Conservation (phyloP, 192 early-diverging fungal species). For the Chytriomyces sp. region DNA sequence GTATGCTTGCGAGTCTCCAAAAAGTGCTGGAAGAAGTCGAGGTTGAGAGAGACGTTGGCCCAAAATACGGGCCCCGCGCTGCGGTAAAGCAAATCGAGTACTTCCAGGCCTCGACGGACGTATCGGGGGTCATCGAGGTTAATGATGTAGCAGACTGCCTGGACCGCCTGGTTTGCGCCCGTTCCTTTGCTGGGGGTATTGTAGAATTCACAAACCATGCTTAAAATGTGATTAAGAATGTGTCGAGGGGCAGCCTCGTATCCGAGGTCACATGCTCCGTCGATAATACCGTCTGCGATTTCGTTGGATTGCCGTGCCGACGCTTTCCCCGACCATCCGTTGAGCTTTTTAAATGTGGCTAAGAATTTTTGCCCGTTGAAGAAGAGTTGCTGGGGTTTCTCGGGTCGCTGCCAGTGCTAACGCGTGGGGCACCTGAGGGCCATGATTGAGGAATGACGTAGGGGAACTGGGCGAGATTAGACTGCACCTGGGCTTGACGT, state of each 20-base stretch:
- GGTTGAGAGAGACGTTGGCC: conserved; percentile 15
- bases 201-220: conserved; percentile 1
- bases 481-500: too few relatives aligned
- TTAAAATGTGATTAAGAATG: neutral
- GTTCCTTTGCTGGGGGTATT: conserved; percentile 1
- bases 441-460: too few relatives aligned
- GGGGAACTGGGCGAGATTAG: too few relatives aligned
- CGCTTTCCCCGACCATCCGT: neutral
- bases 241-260: neutral
- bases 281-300: conserved; percentile 18
- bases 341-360: neutral
- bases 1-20: conserved; percentile 13
- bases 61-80: neutral
- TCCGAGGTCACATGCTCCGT: conserved; percentile 15
- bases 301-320: neutral
- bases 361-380: too few relatives aligned
- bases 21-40: conserved; percentile 19
- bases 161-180: conserved; percentile 14
- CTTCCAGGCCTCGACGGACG: neutral
- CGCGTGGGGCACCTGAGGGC: too few relatives aligned
- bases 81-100: neutral
- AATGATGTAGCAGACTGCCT: conserved; percentile 2
- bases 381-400: too few relatives aligned
- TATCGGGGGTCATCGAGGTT: neutral
- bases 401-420: too few relatives aligned